These are phyloP conservation scores for Pythium brassicae DNA, from an alignment of 352 stramenopile species.

Conservation along the genomic window DNA sequence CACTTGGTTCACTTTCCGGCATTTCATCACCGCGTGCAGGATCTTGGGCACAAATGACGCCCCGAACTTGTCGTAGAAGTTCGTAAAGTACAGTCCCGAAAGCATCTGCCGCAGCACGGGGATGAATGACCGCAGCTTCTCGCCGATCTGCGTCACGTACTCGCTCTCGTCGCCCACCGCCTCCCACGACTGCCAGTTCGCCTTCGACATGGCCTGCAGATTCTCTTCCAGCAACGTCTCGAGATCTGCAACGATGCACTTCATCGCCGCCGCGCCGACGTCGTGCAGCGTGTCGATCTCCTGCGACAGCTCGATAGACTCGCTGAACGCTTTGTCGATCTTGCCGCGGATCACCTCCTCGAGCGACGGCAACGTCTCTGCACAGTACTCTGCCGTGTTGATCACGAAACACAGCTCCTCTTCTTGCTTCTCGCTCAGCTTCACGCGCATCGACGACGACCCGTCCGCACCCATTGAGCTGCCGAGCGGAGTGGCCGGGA, in stretches of 20 bases:
- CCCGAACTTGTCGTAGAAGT: conserved; percentile 98
- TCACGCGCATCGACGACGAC: conserved; percentile 27
- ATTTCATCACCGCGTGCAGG: conserved; percentile 84
- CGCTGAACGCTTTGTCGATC: conserved; percentile 91
- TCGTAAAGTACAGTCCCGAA: conserved; percentile 93
- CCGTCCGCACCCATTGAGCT: conserved; percentile 4
- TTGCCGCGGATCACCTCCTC: conserved; percentile 96
- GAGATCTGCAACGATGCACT: conserved; percentile 92
- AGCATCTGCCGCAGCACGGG: conserved; percentile 89
- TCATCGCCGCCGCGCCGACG: conserved; percentile 92
- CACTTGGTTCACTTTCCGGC: conserved; percentile 94
- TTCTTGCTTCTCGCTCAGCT: conserved; percentile 88
- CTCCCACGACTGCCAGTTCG: conserved; percentile 93
- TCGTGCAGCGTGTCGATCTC: conserved; percentile 96
- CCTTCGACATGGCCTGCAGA: conserved; percentile 85
- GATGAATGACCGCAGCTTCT: conserved; percentile 92
- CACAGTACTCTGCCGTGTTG: conserved; percentile 98
- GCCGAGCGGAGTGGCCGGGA: conserved; percentile 31
- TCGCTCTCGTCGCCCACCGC: conserved; percentile 94
- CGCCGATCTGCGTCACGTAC: conserved; percentile 93
- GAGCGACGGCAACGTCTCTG: conserved; percentile 93
- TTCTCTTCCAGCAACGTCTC: conserved; percentile 90
- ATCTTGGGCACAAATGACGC: conserved; percentile 90
- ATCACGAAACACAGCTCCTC: conserved; percentile 96
- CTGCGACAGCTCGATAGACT: conserved; percentile 91